Evolutionary conservation across 177 flowering plant species (phyloP).

Genomic region (Vitis hybrid): DNA sequence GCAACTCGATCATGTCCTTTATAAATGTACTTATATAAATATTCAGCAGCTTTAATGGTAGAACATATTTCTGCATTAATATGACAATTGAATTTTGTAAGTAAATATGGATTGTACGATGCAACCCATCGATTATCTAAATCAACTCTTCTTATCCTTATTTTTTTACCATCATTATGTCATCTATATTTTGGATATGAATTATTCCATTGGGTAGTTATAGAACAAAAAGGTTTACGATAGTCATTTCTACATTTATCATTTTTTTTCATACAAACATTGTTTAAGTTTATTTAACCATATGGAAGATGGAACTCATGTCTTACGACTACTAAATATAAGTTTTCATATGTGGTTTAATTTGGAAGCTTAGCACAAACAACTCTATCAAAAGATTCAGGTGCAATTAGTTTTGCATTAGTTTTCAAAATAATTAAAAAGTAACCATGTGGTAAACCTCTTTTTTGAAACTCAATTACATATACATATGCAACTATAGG

Average conservation of each 20-base stretch:
- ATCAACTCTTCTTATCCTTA: not conserved
- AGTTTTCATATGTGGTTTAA: no score
- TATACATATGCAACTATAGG: no score
- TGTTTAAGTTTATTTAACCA: not conserved
- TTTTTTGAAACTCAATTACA: no score
- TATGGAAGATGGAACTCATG: no score
- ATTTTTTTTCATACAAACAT: constrained; percentile 10
- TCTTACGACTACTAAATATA: no score
- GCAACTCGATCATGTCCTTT: constrained; percentile 16
- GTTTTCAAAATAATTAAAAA: no score
- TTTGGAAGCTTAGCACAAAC: no score
- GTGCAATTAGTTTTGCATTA: no score
- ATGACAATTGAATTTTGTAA: constrained; percentile 1
- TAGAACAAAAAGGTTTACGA: not conserved
- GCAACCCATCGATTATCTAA: constrained; percentile 16
- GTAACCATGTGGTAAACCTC: no score
- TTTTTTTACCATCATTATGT: not conserved
- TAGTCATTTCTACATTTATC: constrained; percentile 2
- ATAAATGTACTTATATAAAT: constrained; percentile 19
- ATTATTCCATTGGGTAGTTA: not conserved
- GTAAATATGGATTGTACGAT: constrained; percentile 16
- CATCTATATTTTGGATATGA: constrained; percentile 8
- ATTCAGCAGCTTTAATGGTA: constrained; percentile 7
- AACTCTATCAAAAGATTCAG: no score
- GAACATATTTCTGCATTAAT: constrained; percentile 19